These are phyloP conservation scores for Teratosphaeria epicoccoides DNA, from an alignment of 2,329 filamentous ascomycete genomes.

Conservation along the genomic window DNA sequence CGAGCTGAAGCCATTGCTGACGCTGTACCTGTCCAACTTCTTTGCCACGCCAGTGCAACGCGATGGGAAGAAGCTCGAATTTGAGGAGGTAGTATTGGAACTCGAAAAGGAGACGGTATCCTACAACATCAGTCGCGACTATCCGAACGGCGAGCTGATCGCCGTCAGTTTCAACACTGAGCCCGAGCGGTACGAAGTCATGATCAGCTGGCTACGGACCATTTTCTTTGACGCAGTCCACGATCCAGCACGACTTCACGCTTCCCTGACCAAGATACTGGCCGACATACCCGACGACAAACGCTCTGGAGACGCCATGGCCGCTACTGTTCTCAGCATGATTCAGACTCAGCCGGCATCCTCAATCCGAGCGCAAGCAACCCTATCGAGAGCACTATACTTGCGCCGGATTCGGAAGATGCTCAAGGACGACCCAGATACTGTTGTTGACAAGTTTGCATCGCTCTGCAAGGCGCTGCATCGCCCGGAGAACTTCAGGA, in stretches of 20 bases:
- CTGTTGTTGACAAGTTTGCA: slow-evolving; percentile 68
- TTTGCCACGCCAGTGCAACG: slow-evolving; percentile 81
- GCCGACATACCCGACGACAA: slow-evolving; percentile 89
- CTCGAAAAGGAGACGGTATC: slow-evolving; percentile 84
- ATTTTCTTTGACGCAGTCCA: slow-evolving; percentile 86
- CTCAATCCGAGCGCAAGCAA: slow-evolving; percentile 64
- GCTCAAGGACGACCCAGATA: slow-evolving; percentile 62
- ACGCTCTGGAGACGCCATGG: slow-evolving; percentile 65
- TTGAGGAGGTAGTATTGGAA: slow-evolving; percentile 85
- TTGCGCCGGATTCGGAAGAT: slow-evolving; percentile 75
- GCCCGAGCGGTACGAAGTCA: slow-evolving; percentile 70
- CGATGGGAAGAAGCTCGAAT: slow-evolving; percentile 66
- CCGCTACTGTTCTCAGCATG: slow-evolving; percentile 55
- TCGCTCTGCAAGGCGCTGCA: slow-evolving; percentile 66
- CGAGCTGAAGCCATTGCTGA: slow-evolving; percentile 73
- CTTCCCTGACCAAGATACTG: slow-evolving; percentile 66
- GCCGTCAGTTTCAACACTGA: slow-evolving; percentile 78
- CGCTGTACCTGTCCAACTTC: slow-evolving; percentile 82
- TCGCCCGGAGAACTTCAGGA: slow-evolving; percentile 72
- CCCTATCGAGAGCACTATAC: slow-evolving; percentile 77
- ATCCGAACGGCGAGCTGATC: slow-evolving; percentile 70
- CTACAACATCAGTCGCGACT: slow-evolving; percentile 62
- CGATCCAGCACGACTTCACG: slow-evolving; percentile 55
- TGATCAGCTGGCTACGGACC: slow-evolving; percentile 73
- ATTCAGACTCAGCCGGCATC: slow-evolving; percentile 71